phyloP scores from a whole-genome alignment of 2,329 filamentous ascomycete genomes.

The Sarocladium kiliense region DNA sequence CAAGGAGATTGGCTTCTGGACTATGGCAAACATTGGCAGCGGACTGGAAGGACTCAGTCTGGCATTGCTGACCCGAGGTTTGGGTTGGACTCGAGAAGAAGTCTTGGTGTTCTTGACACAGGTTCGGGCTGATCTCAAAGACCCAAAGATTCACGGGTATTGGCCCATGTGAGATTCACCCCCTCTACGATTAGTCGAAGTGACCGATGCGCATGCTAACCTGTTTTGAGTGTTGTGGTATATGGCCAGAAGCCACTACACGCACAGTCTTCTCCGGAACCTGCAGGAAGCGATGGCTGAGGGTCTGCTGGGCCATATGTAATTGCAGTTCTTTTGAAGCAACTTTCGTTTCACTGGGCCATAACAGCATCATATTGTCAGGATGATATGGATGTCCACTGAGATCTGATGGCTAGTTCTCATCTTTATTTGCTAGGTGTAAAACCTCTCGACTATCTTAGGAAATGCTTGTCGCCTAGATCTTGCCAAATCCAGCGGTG shows the following conservation, averaged over 20 bases:
- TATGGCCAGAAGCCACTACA: not conserved
- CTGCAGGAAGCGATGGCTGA: not conserved
- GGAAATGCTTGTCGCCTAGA: not conserved
- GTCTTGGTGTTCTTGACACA: slow-evolving; percentile 18
- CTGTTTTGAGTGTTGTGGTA: not conserved
- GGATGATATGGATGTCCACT: too few relatives aligned
- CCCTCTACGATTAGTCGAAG: not conserved
- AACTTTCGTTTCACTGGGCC: too few relatives aligned
- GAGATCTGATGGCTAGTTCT: too few relatives aligned
- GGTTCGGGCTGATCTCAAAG: slow-evolving; percentile 19
- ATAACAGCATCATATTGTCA: too few relatives aligned
- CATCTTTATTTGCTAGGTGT: too few relatives aligned
- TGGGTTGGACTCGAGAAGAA: slow-evolving; percentile 20
- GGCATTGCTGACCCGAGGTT: slow-evolving; percentile 21
- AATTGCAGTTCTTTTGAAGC: too few relatives aligned
- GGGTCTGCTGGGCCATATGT: too few relatives aligned
- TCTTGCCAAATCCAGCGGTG: slow-evolving; percentile 40
- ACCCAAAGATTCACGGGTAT: slow-evolving; percentile 22
- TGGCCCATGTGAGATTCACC: slow-evolving; percentile 18
- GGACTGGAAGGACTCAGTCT: slow-evolving; percentile 24
- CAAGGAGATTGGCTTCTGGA: slow-evolving; percentile 42
- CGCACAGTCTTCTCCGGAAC: not conserved
- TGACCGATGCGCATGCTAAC: not conserved
- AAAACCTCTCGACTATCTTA: too few relatives aligned
- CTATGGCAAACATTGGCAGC: slow-evolving; percentile 16